Evolutionary conservation across 768 basidiomycete genomes (phyloP).

Genomic region (Agaricus sinodeliciosus): DNA sequence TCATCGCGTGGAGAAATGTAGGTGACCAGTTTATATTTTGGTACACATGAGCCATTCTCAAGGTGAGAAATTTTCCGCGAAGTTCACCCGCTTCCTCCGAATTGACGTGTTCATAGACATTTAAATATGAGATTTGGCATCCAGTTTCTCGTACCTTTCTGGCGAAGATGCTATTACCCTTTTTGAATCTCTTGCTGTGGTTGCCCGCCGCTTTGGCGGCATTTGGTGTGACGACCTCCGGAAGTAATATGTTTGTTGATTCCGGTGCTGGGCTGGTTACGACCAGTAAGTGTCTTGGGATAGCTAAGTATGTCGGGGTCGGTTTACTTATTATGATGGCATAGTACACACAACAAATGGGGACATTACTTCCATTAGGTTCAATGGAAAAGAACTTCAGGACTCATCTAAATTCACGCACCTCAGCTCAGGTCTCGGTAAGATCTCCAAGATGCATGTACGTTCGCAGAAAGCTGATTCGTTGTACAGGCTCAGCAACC

Average conservation of each 20-base stretch:
- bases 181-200: slow-evolving; percentile 18
- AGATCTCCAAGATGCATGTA: not conserved
- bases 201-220: slow-evolving; percentile 32
- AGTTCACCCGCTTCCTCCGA: slow-evolving; percentile 1
- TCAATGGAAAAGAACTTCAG: slow-evolving; percentile 40
- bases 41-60: not conserved
- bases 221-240: slow-evolving; percentile 39
- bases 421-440: slow-evolving; percentile 39
- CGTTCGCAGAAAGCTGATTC: not conserved
- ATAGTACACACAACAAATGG: slow-evolving; percentile 36
- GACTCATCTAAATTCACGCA: slow-evolving; percentile 39
- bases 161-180: slow-evolving; percentile 11
- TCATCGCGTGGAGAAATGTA: slow-evolving; percentile 4
- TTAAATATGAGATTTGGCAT: slow-evolving; percentile 2
- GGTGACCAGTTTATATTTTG: not conserved
- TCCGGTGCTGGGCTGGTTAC: slow-evolving; percentile 38
- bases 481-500: slow-evolving; percentile 28
- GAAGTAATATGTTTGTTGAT: slow-evolving; percentile 33
- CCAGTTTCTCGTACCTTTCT: not conserved
- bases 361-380: slow-evolving; percentile 39
- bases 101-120: not conserved
- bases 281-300: slow-evolving; percentile 24
- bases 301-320: not conserved
- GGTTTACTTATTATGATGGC: not conserved
- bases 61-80: slow-evolving; percentile 5